phyloP scores from a whole-genome alignment of 805 yeast genomes.

The Saturnispora saitoi region DNA sequence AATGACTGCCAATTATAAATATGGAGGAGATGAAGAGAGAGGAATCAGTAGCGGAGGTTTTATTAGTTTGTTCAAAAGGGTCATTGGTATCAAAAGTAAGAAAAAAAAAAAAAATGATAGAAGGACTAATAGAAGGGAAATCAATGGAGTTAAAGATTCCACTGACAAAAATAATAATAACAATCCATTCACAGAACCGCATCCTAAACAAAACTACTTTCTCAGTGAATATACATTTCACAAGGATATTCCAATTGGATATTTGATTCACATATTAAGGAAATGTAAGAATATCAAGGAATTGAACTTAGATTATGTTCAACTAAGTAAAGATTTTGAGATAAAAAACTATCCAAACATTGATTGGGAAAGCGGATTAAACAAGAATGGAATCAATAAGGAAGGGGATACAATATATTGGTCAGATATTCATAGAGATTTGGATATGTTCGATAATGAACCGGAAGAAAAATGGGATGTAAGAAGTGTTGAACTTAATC shows the following conservation, averaged over 20 bases:
- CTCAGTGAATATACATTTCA: conserved; percentile 53
- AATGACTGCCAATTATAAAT: neutral
- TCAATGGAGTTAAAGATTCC: neutral
- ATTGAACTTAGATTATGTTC: conserved; percentile 52
- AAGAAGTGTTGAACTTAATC: conserved; percentile 35
- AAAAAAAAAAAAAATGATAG: neutral
- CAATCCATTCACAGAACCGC: conserved; percentile 33
- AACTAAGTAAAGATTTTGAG: conserved; percentile 61
- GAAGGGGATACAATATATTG: conserved; percentile 18
- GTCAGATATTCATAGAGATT: conserved; percentile 27
- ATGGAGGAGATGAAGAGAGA: neutral
- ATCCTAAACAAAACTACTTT: conserved; percentile 57
- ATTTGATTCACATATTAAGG: conserved; percentile 57
- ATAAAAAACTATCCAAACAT: conserved; percentile 34
- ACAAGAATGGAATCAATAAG: conserved; percentile 17
- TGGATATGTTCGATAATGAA: conserved; percentile 22
- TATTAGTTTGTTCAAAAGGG: neutral
- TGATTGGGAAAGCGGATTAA: conserved; percentile 23
- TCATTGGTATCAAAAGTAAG: neutral
- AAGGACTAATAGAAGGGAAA: neutral
- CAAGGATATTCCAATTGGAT: conserved; percentile 77
- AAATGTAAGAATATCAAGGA: conserved; percentile 52
- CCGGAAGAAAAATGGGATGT: conserved; percentile 1
- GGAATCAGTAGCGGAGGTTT: neutral
- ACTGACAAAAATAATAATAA: neutral